Evolutionary conservation across 371 early-diverging fungal species (phyloP), one percentile per base, ranked within the genome.

Genomic region (Dinochytrium kinnereticum): DNA sequence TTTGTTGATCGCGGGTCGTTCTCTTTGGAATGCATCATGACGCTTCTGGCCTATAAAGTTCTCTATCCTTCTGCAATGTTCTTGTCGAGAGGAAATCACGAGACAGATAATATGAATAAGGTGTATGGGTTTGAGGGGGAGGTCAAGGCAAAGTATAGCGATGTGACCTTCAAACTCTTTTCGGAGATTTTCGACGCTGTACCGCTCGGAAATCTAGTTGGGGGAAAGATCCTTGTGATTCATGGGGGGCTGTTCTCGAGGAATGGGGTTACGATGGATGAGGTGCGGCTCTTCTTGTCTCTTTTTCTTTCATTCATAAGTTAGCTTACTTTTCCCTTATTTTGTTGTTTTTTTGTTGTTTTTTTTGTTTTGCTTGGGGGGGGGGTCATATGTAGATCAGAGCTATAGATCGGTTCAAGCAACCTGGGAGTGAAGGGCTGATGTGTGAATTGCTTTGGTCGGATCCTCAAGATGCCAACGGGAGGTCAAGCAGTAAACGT

Each of bases 91-190:
- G 99, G 99, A 69, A 99, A 99, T 84, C 99, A 99, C 83, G 99
- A 99, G 80, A 94, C 97, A 0, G 92, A 93, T 69, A 93, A 95
- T 78, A 98, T 99, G 95, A 99, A 99, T 88, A 94, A 94, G 86
- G 93, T 95, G 34, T 99, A 98, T 80, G 99, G 99, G 0, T 99
- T 99, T 75, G 97, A 98, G 84, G 98, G 97, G 30, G 99, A 99
- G 83, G 94, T 96, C 69, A 93, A 92, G 79, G 91, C 92, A 80
- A 99, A 99, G 86, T 99, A 94, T 80, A 89, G 90, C 59, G 92
- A 92, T 49, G 83, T 89, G 53, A 88, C 97, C 87, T 98, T 98
- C 85, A 91, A 91, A 72, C 81, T 95, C 70, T 98, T 98, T 78
- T 91, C 93, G 24, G 96, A 98, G 81, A 91, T 96, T 0, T 99